Percentiles rank a stretch among this genome's conserved stretches.
phyloP scores from a whole-genome alignment of 2,329 filamentous ascomycete genomes.

The Xylariaceae sp. region DNA sequence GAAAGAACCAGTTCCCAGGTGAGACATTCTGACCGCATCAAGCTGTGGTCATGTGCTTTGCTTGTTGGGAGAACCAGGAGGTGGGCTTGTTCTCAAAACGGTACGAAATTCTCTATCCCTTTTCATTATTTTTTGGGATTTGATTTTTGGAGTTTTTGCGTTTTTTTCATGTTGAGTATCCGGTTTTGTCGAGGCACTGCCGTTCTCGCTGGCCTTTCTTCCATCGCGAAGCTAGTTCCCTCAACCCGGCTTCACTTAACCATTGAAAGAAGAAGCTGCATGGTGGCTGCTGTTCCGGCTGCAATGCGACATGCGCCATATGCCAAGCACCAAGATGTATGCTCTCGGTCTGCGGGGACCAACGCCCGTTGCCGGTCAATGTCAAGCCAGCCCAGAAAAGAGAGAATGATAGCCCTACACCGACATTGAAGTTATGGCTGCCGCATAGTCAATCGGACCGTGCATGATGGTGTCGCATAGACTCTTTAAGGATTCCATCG shows the following conservation, averaged over 20 bases:
- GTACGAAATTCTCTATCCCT: not conserved
- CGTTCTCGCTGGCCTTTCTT: not conserved
- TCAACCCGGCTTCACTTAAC: not conserved
- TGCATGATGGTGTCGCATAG: slow-evolving; percentile 26
- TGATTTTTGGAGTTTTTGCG: too few relatives aligned
- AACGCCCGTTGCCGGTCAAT: slow-evolving; percentile 25
- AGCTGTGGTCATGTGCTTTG: slow-evolving; percentile 26
- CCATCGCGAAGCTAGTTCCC: not conserved
- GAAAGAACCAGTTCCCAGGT: slow-evolving; percentile 7
- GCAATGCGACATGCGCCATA: slow-evolving; percentile 13
- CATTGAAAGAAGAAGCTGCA: slow-evolving; percentile 8
- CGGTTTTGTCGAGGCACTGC: not conserved
- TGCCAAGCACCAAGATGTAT: slow-evolving; percentile 15
- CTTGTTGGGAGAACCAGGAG: not conserved
- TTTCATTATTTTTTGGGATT: not conserved
- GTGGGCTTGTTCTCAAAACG: not conserved
- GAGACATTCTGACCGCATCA: slow-evolving; percentile 27
- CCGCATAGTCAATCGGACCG: slow-evolving; percentile 23
- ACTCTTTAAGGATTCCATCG: slow-evolving; percentile 6
- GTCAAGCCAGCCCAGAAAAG: not conserved
- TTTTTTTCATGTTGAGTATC: not conserved
- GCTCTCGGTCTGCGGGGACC: slow-evolving; percentile 14
- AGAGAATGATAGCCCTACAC: slow-evolving; percentile 23
- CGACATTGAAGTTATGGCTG: slow-evolving; percentile 26
- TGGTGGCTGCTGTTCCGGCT: slow-evolving; percentile 16